Base-by-base conservation (phyloP, 2,329 filamentous ascomycete species). In the Hypomyces perniciosus region DNA sequence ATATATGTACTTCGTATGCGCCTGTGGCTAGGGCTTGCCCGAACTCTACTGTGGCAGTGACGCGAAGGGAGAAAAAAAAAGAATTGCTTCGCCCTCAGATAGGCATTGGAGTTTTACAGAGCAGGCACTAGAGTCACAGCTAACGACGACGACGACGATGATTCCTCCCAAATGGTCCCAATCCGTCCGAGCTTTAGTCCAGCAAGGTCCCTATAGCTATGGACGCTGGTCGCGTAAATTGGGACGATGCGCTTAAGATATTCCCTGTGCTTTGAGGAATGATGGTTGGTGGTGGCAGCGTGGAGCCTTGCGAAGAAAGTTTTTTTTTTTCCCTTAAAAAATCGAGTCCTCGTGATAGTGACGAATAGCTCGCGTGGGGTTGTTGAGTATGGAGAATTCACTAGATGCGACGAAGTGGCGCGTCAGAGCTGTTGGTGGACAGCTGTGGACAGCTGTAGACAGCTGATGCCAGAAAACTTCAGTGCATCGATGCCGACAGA, bases 121-220 rank as follows among this genome's bases (percentile, higher is more conserved):
- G 57, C 61, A 51, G 48, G 60, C 61, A 62, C 65, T 30, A 33
- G 59, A 57, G 60, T 65, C 64, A 68, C 63, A 59, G 65, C 65
- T 65, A 44, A 33, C 6, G 30, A 33, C 34, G 30, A 13, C 34
- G 30, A 13, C 27, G 20, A 20, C 20, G 20, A 20, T 20, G 26
- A 42, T 42, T 42, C 40, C 40, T 42, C 40, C 40, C 20, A 42
- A 42, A 10, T 20, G 20, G 40, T 20, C 40, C 26, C n/a, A 29
- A 42, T 28, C 40, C 40, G 40, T 20, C 40, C 20, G 27, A 42
- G n/a, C 26, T 27, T 13, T 12, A 6, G 40, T 29, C 40, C 13
- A 42, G 40, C 40, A 10, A 42, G 12, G 40, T 42, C 13, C 35
- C 35, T 38, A n/a, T 42, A 44, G 42, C 9, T 44, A 45, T n/a